Conservation (phyloP, 2,329 filamentous ascomycete species). For the Aspergillus phoenicis region DNA sequence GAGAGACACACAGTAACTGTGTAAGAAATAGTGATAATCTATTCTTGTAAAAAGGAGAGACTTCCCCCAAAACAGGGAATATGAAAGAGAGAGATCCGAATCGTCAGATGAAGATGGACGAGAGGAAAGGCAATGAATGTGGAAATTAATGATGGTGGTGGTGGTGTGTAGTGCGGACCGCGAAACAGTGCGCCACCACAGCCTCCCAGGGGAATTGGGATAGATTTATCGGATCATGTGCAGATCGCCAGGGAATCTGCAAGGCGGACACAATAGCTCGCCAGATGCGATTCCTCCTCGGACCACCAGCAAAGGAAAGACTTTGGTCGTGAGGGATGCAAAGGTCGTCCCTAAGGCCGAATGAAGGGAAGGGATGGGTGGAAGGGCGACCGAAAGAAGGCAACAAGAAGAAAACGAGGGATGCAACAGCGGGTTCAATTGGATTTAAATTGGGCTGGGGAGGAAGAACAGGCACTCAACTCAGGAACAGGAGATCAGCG, state of each 20-base stretch:
- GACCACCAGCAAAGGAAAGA: not conserved
- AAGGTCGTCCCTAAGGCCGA: not conserved
- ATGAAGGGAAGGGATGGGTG: constrained; percentile 1
- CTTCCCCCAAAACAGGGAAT: not conserved
- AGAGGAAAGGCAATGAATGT: not conserved
- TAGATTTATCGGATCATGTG: constrained; percentile 5
- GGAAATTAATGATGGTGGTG: constrained; percentile 1
- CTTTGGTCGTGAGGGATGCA: not conserved
- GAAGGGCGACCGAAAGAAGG: not conserved
- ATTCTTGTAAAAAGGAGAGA: not conserved
- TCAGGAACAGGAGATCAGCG: constrained; percentile 4
- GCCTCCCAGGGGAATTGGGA: constrained; percentile 8
- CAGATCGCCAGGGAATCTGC: constrained; percentile 9
- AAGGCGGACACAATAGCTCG: constrained; percentile 3
- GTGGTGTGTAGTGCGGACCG: not conserved
- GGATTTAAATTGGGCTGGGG: not conserved
- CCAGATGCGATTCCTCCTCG: not conserved
- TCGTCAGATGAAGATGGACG: not conserved
- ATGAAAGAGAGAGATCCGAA: not conserved
- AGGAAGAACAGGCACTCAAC: not conserved
- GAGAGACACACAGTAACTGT: not conserved
- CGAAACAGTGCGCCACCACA: not conserved
- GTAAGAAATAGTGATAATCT: not conserved
- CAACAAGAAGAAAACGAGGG: not conserved
- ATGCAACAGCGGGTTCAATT: not conserved